Evolutionary conservation across 345 rosid genomes (phyloP).

Genomic region (Hirschfeldia incana): DNA sequence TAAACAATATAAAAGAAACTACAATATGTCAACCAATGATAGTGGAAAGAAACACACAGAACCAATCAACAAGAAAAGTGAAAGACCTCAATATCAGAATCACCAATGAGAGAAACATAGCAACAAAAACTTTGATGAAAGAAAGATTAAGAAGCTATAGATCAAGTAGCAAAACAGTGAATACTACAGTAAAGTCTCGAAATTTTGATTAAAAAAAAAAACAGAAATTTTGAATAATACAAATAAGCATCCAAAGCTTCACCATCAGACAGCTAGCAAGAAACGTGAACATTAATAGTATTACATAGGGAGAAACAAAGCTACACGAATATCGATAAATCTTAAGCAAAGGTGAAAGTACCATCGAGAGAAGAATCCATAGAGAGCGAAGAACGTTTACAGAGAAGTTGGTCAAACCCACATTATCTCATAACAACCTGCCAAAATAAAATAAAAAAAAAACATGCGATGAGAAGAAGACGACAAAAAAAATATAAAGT

Average conservation of each 20-base stretch:
- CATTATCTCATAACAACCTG: constrained; percentile 12
- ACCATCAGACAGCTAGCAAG: background rate
- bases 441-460: background rate
- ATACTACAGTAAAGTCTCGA: constrained; percentile 12
- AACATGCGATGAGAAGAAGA: constrained; percentile 23
- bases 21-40: too few species aligned
- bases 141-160: background rate
- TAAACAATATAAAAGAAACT: too few species aligned
- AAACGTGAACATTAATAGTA: background rate
- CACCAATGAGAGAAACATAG: constrained; percentile 15
- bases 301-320: constrained; percentile 2
- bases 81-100: constrained; percentile 14
- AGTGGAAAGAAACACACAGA: background rate
- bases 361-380: constrained; percentile 38
- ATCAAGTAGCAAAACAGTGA: constrained; percentile 6
- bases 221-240: background rate
- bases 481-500: background rate
- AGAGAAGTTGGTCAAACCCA: constrained; percentile 31
- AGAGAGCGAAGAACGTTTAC: background rate
- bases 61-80: constrained; percentile 26
- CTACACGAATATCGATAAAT: constrained; percentile 33
- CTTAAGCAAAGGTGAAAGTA: constrained; percentile 19
- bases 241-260: constrained; percentile 30
- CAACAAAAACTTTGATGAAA: too few species aligned
- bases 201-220: constrained; percentile 23